Evolutionary conservation across 805 yeast species (phyloP).

Genomic region (Metschnikowia cerradonensis): DNA sequence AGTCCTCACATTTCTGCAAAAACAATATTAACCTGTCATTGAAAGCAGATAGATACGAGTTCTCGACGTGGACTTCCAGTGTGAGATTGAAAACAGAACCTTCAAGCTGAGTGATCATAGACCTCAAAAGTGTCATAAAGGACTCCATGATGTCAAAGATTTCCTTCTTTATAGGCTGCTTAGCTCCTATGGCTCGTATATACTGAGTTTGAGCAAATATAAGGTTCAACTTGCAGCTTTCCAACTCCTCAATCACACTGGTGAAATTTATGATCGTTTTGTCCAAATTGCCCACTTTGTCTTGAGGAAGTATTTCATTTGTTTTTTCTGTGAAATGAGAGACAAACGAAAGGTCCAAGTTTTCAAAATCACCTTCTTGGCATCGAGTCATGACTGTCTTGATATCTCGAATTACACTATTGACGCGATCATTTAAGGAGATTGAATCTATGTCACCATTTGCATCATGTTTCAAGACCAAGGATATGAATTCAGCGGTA

Average conservation of each 20-base stretch:
- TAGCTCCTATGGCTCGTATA: background rate
- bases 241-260: background rate
- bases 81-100: background rate
- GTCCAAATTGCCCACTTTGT: background rate
- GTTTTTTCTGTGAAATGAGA: background rate
- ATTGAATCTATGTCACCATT: background rate
- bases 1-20: background rate
- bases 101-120: background rate
- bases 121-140: background rate
- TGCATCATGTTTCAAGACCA: background rate
- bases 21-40: background rate
- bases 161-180: background rate
- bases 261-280: background rate
- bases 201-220: background rate
- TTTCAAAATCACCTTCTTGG: conserved; percentile 1
- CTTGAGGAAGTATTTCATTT: background rate
- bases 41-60: background rate
- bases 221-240: background rate
- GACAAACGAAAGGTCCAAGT: background rate
- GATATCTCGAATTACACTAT: background rate
- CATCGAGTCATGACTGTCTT: background rate
- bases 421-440: background rate
- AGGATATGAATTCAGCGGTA: background rate
- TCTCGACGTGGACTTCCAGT: background rate
- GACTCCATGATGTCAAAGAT: background rate